A percentile compares a stretch with the other conserved stretches of the same genome.
Evolutionary conservation across 345 rosid species (phyloP).

Genomic region (Brassica incana): DNA sequence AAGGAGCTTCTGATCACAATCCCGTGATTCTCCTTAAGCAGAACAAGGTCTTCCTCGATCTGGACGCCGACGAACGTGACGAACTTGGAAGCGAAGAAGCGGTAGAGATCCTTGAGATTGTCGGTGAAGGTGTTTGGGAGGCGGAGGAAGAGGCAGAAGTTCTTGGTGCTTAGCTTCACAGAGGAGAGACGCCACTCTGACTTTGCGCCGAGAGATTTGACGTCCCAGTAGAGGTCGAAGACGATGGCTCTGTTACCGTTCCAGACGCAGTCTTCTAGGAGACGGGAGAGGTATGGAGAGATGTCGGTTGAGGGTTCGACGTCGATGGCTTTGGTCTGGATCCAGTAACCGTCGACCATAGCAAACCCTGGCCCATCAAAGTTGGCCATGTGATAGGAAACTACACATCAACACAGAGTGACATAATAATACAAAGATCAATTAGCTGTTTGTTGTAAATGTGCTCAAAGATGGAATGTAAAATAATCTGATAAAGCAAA

Average conservation of each 20-base stretch:
- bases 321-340: slow-evolving; percentile 39
- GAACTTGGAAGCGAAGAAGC: slow-evolving; percentile 41
- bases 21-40: slow-evolving; percentile 37
- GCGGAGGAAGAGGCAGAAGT: slow-evolving; percentile 37
- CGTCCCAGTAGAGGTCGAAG: slow-evolving; percentile 39
- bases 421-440: too few species aligned
- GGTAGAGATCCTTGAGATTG: slow-evolving; percentile 38
- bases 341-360: slow-evolving; percentile 34
- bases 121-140: slow-evolving; percentile 22
- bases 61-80: slow-evolving; percentile 37
- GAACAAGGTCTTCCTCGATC: slow-evolving; percentile 29
- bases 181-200: slow-evolving; percentile 36
- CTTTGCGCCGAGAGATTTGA: neutral
- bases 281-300: slow-evolving; percentile 38
- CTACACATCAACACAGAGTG: neutral
- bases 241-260: slow-evolving; percentile 34
- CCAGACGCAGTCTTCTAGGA: slow-evolving; percentile 36
- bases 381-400: slow-evolving; percentile 21
- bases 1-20: slow-evolving; percentile 37
- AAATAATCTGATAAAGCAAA: neutral
- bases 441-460: neutral
- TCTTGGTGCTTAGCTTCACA: slow-evolving; percentile 38
- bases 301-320: slow-evolving; percentile 34
- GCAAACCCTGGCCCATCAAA: slow-evolving; percentile 38
- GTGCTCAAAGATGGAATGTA: neutral